Evolutionary conservation across 2,329 filamentous ascomycete species (phyloP), one percentile per base, ranked within the genome.

Genomic region (Stagonosporopsis tanaceti): DNA sequence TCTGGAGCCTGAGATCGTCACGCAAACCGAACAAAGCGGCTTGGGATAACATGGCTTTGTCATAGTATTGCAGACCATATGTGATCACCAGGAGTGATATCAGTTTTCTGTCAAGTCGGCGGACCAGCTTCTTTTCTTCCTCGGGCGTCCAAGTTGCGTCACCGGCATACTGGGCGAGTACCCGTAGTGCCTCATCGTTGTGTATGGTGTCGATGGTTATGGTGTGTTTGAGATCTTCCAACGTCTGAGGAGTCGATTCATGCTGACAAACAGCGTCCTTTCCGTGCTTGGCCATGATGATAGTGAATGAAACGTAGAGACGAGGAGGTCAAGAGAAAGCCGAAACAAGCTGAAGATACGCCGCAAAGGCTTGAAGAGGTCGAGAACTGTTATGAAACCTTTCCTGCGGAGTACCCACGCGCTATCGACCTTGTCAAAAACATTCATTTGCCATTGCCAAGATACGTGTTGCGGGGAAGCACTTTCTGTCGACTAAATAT

Each of bases 31-130:
- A 74, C 12, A 75, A 65, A 20, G 69, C 69, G 42, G 83, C 83
- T 62, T 85, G 82, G 1, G 78, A 80, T 15, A 85, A 68, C 79
- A 85, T 84, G 2, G 82, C 81, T 44, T 74, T 71, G 53, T 74
- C 69, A 41, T 73, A 70, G 47, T 73, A 73, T 45, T 72, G 68
- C 2, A 74, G 57, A 6, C 67, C 67, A 59, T 71, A 72, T 6
- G 67, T 71, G 34, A 69, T 62, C 22, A 63, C 60, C 12, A 71
- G 61, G 14, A 73, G 50, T 9, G 66, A 58, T 4, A 72, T 48
- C 14, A 72, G 53, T 27, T 61, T 67, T 15, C 64, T 54, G 45
- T 73, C 70, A 28, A 73, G 60, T 45, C 61, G 64, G 2, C 64
- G 64, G 14, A 64, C 55, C 7, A 73, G 41, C 37, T 62, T 66